phyloP scores from a whole-genome alignment of 768 basidiomycete genomes.

The Erythrobasidium yunnanense region DNA sequence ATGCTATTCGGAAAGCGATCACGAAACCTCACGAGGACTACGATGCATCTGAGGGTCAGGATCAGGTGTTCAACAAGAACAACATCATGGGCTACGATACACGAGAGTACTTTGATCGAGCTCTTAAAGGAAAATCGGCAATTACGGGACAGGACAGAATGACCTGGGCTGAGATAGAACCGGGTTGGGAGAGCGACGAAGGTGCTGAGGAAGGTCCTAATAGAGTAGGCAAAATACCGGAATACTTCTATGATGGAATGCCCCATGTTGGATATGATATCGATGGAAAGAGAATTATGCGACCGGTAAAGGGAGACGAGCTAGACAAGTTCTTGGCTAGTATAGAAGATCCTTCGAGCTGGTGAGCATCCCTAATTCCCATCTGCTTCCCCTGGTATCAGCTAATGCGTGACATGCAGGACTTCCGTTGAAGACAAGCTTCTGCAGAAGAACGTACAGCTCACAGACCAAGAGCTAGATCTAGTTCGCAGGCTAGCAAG shows the following conservation, averaged over 20 bases:
- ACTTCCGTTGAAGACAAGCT: slow-evolving; percentile 86
- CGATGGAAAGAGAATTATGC: slow-evolving; percentile 82
- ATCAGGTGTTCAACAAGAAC: slow-evolving; percentile 3
- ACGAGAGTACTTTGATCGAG: slow-evolving; percentile 49
- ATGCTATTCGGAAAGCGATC: slow-evolving; percentile 35
- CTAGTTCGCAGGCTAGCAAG: slow-evolving; percentile 83
- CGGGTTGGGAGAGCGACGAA: slow-evolving; percentile 25
- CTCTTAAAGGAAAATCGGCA: slow-evolving; percentile 60
- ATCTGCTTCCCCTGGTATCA: not conserved
- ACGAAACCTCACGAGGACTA: slow-evolving; percentile 36
- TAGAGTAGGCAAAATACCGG: slow-evolving; percentile 84
- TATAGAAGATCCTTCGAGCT: slow-evolving; percentile 78
- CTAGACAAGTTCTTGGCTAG: slow-evolving; percentile 91
- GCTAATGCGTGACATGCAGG: slow-evolving; percentile 46
- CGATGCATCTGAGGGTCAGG: slow-evolving; percentile 10
- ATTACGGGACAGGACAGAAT: slow-evolving; percentile 54
- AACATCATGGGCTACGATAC: slow-evolving; percentile 23
- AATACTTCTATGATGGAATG: slow-evolving; percentile 98
- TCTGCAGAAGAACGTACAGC: slow-evolving; percentile 68
- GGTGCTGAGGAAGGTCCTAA: slow-evolving; percentile 45
- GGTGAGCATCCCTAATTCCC: slow-evolving; percentile 48
- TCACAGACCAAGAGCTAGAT: slow-evolving; percentile 83
- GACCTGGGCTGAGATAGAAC: slow-evolving; percentile 35
- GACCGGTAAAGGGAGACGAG: slow-evolving; percentile 90
- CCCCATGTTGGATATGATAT: slow-evolving; percentile 98